Percentiles rank a stretch among this genome's conserved stretches.
phyloP scores from a whole-genome alignment of 2,329 filamentous ascomycete genomes.

The Neofusicoccum umdonicola region DNA sequence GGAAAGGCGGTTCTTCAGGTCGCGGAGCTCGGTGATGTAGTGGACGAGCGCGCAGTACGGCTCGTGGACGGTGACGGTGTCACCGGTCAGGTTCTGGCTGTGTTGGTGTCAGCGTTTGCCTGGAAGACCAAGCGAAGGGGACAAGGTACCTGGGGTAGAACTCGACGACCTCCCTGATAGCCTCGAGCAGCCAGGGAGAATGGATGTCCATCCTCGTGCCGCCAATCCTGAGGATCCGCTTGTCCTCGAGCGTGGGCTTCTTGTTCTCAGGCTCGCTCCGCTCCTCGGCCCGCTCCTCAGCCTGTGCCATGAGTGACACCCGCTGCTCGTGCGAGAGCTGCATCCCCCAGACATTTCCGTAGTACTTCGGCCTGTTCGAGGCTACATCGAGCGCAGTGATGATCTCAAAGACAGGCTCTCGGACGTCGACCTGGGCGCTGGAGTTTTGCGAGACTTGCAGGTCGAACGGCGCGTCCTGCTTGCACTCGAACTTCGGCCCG shows the following conservation, averaged over 20 bases:
- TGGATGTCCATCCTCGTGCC: constrained; percentile 3
- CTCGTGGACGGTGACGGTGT: constrained; percentile 7
- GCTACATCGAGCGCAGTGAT: constrained; percentile 6
- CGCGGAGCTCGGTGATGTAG: constrained; percentile 8
- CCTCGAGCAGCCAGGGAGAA: constrained; percentile 8
- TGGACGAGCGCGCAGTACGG: constrained; percentile 7
- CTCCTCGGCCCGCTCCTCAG: too few species aligned
- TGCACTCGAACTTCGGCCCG: not conserved
- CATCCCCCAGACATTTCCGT: not conserved
- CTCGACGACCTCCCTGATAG: constrained; percentile 11
- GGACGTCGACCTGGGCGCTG: not conserved
- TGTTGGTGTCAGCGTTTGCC: not conserved
- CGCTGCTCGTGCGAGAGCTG: too few species aligned
- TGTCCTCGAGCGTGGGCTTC: constrained; percentile 2
- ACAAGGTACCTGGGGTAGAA: constrained; percentile 6
- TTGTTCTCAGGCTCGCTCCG: not conserved
- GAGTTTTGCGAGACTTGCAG: not conserved
- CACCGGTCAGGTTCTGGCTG: constrained; percentile 14
- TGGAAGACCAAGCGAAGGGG: not conserved
- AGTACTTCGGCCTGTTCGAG: constrained; percentile 3
- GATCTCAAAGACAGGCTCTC: constrained; percentile 7
- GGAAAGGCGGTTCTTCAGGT: not conserved
- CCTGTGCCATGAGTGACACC: too few species aligned
- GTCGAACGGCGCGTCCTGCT: constrained; percentile 10
- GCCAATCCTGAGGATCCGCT: constrained; percentile 8